Base-by-base conservation (phyloP, 176 grass and related monocot species). In the Cymbopogon citratus region DNA sequence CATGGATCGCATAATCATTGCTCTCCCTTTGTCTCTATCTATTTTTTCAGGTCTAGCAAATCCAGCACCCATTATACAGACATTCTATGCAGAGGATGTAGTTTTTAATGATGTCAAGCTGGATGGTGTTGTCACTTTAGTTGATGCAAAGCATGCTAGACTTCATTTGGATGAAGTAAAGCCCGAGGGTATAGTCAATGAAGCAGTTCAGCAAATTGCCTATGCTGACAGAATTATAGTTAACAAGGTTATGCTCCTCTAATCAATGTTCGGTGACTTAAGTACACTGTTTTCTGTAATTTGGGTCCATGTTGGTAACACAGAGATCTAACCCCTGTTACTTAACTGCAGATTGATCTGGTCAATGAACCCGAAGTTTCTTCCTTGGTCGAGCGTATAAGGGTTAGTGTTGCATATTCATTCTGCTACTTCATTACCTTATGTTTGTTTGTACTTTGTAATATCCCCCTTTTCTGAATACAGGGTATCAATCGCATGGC, bases 191-290 rank as follows among this genome's bases (percentile, higher is more conserved):
- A 82, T 99, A 79, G 89, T 99, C 40, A 99, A 99, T 75, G 96
- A 99, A 71, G 96, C 91, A 74, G 89, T 90, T 85, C 88, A 99
- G 80, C 96, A 99, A 54, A 99, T 99, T 85, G 96, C 96, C 2
- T 99, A 99, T 87, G 87, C 91, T 88, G 96, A 95, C 69, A 94
- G 91, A 91, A 95, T 99, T 80, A 93, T 99, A 76, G 89, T 99
- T 84, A 99, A 93, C 87, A 99, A 99, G 96, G 96, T 98, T 63
- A 83, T 69, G 14, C 1, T 85, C 12, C 28, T 56, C 11, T 46
- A 44, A 39, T 45, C 34, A 36, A 45, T 23, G 36, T 29, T 65
- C 54, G 31, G 11, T 25, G 49, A 13, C 15, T 39, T 48, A 79
- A 73, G 6, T 65, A 28, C 7, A 19, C 8, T 27, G 21, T 80